Base-by-base conservation (phyloP, 2,329 filamentous ascomycete genomes). In the Pseudogymnoascus sp. region DNA sequence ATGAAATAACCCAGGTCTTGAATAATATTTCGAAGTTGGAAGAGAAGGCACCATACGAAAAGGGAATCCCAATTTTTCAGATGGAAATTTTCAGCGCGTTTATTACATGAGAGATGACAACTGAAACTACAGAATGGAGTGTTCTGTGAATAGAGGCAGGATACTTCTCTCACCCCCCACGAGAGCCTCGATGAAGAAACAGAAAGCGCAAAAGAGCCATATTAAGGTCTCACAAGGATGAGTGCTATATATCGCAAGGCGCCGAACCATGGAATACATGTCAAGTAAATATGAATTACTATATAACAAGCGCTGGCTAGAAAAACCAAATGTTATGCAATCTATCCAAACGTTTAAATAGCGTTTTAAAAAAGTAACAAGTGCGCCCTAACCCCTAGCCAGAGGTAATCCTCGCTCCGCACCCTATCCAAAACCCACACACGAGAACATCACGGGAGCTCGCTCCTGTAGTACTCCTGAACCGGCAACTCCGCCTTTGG, bases 401-500 rank as follows among this genome's bases (percentile, higher is more conserved):
- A 57, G 25, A 34, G n/a, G 25, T 8, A 6, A 6, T 31, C 25
- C 48, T 6, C 48, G 23, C 14, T 6, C 23, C 19, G 7, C 14
- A 34, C 10, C 25, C 25, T 34, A 19, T n/a, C 28, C 16, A 14
- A 34, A 34, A 57, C 28, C 21, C 8, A 34, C 28, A 21, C 51
- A 14, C n/a, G 7, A 19, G n/a, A 34, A 11, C 10, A 57, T 57
- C 51, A 57, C n/a, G 25, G 51, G 34, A 57, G 51, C 28, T 57
- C 51, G 16, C 51, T 57, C 28, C 51, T 57, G 28, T 57, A 57
- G 28, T 19, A 7, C 51, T 57, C 51, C 51, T 21, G 25, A 8
- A 54, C 51, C 4, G 51, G 51, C n/a, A 57, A 34, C 28, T 57
- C 51, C 10, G 51, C 51, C 51, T 57, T 57, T n/a, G 51, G 51